Conservation (phyloP, 768 basidiomycete genomes). For the Panaeolus cyanescens region DNA sequence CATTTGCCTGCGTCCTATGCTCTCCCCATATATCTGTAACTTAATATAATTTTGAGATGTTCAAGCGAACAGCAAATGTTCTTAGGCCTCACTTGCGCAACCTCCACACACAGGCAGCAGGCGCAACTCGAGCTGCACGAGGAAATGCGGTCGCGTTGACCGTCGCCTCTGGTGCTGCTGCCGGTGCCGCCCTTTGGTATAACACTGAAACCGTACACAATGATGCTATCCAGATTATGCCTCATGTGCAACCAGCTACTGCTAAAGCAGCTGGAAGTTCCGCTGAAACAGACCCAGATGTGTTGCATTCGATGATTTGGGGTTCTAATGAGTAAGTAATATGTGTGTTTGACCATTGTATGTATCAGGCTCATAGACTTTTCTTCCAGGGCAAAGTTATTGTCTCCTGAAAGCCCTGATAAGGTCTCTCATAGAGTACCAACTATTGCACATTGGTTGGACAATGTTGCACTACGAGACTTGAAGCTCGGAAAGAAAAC, state of each 20-base stretch:
- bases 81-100: conserved; percentile 23
- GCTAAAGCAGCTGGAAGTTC: conserved; percentile 12
- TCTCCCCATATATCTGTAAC: conserved; percentile 2
- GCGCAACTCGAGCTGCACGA: conserved; percentile 12
- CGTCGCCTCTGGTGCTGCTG: conserved; percentile 28
- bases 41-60: conserved; percentile 20
- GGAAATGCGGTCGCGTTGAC: conserved; percentile 15
- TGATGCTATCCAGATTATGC: conserved; percentile 19
- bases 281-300: conserved; percentile 23
- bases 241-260: conserved; percentile 10
- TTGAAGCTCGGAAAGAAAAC: conserved; percentile 65
- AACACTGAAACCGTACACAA: conserved; percentile 31
- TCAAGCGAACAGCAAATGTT: conserved; percentile 25
- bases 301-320: conserved; percentile 62
- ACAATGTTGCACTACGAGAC: conserved; percentile 72
- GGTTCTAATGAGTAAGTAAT: conserved; percentile 68
- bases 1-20: background rate
- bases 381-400: conserved; percentile 42
- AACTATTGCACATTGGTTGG: conserved; percentile 55
- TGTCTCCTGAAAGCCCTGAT: conserved; percentile 40
- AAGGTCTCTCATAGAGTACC: conserved; percentile 51
- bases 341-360: conserved; percentile 1
- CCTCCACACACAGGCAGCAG: conserved; percentile 23
- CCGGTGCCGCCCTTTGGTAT: conserved; percentile 42
- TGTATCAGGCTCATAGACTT: background rate